Evolutionary conservation across 176 grass and related monocot genomes (phyloP).

Genomic region (Stipa capillata): DNA sequence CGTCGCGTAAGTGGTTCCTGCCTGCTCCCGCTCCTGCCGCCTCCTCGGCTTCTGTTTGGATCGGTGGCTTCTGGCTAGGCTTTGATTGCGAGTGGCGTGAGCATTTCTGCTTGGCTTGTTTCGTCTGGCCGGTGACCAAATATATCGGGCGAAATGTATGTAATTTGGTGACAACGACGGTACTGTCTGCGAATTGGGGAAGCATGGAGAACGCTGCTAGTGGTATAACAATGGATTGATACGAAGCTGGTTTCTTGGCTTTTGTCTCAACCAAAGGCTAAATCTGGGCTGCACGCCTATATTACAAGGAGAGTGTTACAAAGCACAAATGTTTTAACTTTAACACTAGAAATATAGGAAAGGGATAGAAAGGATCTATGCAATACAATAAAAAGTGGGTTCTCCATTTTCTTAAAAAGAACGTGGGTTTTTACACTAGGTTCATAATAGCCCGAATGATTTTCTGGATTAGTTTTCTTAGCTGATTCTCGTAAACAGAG

Average conservation of each 20-base stretch:
- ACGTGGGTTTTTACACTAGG: not conserved
- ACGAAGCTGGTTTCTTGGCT: not conserved
- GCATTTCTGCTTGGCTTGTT: not conserved
- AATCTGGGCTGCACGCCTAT: not conserved
- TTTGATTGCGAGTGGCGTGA: not conserved
- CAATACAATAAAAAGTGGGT: not conserved
- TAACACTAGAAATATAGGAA: not conserved
- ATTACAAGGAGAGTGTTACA: not conserved
- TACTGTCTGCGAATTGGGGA: not conserved
- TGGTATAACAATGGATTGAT: not conserved
- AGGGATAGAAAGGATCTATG: not conserved
- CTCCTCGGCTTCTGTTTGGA: not conserved
- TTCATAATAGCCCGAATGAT: not conserved
- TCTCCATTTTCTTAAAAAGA: no score
- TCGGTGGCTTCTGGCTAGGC: not conserved
- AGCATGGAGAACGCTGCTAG: not conserved
- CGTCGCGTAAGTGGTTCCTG: conserved; percentile 60
- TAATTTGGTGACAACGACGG: not conserved
- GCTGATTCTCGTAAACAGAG: not conserved
- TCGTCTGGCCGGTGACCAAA: not conserved
- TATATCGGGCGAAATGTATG: not conserved
- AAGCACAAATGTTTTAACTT: not conserved
- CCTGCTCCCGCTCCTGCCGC: no score
- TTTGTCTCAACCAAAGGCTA: not conserved
- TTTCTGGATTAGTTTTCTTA: not conserved